Base-by-base conservation (phyloP, 345 rosid species). In the Orychophragmus violaceus region DNA sequence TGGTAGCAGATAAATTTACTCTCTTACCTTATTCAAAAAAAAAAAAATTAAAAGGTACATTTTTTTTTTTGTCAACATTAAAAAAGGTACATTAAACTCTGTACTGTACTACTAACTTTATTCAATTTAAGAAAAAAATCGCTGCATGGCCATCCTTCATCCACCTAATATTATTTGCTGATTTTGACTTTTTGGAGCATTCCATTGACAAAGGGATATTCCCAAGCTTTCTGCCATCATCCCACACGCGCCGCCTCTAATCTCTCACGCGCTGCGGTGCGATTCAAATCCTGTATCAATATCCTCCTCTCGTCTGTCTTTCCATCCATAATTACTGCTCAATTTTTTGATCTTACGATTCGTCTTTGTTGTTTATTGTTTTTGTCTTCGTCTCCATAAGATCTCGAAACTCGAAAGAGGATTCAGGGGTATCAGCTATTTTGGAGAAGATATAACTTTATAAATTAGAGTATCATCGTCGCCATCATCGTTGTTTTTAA, bases 161-260 rank as follows among this genome's bases (percentile, higher is more conserved):
- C 74, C 42, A 59, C 66, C 62, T 50, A 21, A 11, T 5, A 37
- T 52, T 29, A 62, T 61, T 48, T 18, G 32, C 62, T 5, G 19
- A 42, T 55, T 70, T 70, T 62, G 74, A 70, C 69, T 62, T 70
- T 19, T 7, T 10, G 5, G 1, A 41, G 2, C 54, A 28, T n/a
- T n/a, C n/a, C n/a, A n/a, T 52, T 70, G 68, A 53, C 68, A 39
- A 46, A 68, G 1, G 6, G 29, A 70, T 71, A 55, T 71, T 45
- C 64, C 5, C 60, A 36, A 22, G 6, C 56, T n/a, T 6, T 21
- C 45, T 41, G 8, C 49, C 58, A 62, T 22, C 69, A n/a, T 6
- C 11, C 24, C 4, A 11, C 74, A 74, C 78, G 55, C 66, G 75
- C 76, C 79, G 9, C 79, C 74, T 21, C 50, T 36, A 1, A 10